phyloP scores from a whole-genome alignment of 2,329 filamentous ascomycete genomes.

The Pseudogymnoascus sp. region DNA sequence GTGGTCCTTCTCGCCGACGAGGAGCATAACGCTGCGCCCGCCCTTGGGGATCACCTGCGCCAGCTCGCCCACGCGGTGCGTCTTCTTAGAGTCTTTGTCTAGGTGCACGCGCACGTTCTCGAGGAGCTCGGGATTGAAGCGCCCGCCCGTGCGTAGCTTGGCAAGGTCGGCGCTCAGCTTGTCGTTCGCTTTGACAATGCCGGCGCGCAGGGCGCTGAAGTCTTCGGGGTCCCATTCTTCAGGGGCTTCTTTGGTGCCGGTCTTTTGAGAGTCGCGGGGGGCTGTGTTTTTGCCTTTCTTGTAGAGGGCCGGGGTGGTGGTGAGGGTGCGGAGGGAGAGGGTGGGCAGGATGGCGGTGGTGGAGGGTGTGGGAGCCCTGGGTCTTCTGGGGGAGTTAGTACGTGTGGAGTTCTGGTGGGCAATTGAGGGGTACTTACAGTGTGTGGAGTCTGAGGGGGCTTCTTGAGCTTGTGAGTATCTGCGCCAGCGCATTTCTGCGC shows the following conservation, averaged over 20 bases:
- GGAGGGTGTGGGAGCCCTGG: neutral
- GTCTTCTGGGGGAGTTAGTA: neutral
- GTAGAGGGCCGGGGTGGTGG: neutral
- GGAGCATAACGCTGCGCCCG: constrained; percentile 51
- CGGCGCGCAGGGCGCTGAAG: constrained; percentile 48
- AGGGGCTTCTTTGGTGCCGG: neutral
- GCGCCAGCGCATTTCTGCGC: constrained; percentile 2
- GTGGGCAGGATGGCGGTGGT: neutral
- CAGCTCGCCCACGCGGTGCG: constrained; percentile 50
- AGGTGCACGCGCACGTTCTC: constrained; percentile 55
- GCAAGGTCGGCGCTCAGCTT: constrained; percentile 54
- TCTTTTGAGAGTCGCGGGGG: constrained; percentile 8
- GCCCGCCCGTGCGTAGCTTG: constrained; percentile 54
- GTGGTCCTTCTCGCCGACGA: constrained; percentile 58
- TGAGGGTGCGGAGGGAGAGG: neutral
- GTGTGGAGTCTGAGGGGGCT: neutral
- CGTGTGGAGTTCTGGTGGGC: neutral
- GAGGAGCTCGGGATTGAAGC: constrained; percentile 54
- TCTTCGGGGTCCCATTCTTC: constrained; percentile 47
- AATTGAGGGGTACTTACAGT: neutral
- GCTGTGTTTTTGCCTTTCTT: constrained; percentile 9
- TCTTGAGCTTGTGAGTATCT: neutral
- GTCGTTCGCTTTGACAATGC: constrained; percentile 47
- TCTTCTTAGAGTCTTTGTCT: constrained; percentile 44
- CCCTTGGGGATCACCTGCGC: constrained; percentile 62